phyloP scores from a whole-genome alignment of 345 rosid species.

The Laguncularia racemosa region DNA sequence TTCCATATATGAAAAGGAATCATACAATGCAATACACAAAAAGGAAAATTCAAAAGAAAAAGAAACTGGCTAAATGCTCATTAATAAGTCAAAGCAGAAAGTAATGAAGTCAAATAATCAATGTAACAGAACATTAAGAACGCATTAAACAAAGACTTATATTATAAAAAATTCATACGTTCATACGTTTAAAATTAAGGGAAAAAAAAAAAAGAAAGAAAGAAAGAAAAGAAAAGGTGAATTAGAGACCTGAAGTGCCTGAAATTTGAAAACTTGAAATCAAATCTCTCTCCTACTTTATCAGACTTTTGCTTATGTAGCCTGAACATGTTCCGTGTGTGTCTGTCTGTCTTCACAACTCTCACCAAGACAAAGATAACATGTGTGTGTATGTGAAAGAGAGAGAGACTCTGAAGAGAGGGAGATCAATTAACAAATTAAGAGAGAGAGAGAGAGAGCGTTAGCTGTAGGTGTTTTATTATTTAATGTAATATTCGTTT shows the following conservation, averaged over 20 bases:
- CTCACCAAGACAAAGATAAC: too few species aligned
- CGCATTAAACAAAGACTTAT: neutral
- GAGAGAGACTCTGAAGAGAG: too few species aligned
- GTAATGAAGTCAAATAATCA: too few species aligned
- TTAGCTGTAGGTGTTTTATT: conserved; percentile 14
- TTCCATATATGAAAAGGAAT: too few species aligned
- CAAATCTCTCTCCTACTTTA: conserved; percentile 32
- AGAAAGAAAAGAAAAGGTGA: neutral
- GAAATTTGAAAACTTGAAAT: conserved; percentile 48
- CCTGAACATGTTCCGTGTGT: conserved; percentile 36
- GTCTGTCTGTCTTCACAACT: too few species aligned
- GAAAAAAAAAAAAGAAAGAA: neutral
- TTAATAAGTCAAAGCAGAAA: too few species aligned
- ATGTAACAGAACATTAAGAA: too few species aligned
- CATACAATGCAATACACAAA: too few species aligned
- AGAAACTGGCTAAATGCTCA: too few species aligned
- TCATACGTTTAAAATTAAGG: neutral
- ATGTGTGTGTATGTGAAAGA: too few species aligned
- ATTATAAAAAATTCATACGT: neutral
- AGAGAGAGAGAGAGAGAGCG: conserved; percentile 9
- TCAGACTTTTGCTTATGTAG: conserved; percentile 36
- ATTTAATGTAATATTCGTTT: too few species aligned
- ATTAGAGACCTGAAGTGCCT: conserved; percentile 39
- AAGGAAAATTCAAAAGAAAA: too few species aligned
- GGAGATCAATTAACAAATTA: neutral